Conservation (phyloP, 345 rosid genomes). For the Gynandropsis gynandra region DNA sequence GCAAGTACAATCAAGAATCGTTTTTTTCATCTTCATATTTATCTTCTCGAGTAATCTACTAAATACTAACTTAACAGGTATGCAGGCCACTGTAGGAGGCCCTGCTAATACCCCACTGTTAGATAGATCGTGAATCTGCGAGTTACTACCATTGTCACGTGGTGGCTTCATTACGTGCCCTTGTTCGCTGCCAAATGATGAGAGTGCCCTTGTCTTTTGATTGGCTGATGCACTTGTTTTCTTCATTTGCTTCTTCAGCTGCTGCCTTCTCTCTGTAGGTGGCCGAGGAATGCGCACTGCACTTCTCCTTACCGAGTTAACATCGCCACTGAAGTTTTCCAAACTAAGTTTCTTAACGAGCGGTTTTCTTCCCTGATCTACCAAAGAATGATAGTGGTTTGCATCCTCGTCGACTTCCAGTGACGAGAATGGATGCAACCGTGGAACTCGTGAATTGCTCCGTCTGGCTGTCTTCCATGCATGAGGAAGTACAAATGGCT, state of each 20-base stretch:
- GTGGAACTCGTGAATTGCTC: constrained; percentile 71
- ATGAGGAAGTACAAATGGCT: constrained; percentile 43
- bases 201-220: constrained; percentile 80
- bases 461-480: constrained; percentile 96
- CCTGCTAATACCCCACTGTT: constrained; percentile 52
- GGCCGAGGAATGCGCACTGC: constrained; percentile 33
- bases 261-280: constrained; percentile 37
- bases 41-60: constrained; percentile 99
- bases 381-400: constrained; percentile 20
- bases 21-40: too few species aligned
- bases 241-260: constrained; percentile 41
- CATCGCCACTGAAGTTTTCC: constrained; percentile 36
- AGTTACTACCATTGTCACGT: constrained; percentile 14
- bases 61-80: constrained; percentile 91
- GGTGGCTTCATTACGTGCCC: constrained; percentile 29
- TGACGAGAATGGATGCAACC: constrained; percentile 40
- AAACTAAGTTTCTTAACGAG: constrained; percentile 28
- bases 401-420: constrained; percentile 36
- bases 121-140: constrained; percentile 47
- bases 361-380: constrained; percentile 39
- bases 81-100: constrained; percentile 89
- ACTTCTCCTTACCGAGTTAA: constrained; percentile 37
- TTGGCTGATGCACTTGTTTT: constrained; percentile 49
- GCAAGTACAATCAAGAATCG: too few species aligned
- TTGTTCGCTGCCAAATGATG: constrained; percentile 65